phyloP scores from a whole-genome alignment of 225 moss, liverwort and hornwort species.

The Bryum argenteum region DNA sequence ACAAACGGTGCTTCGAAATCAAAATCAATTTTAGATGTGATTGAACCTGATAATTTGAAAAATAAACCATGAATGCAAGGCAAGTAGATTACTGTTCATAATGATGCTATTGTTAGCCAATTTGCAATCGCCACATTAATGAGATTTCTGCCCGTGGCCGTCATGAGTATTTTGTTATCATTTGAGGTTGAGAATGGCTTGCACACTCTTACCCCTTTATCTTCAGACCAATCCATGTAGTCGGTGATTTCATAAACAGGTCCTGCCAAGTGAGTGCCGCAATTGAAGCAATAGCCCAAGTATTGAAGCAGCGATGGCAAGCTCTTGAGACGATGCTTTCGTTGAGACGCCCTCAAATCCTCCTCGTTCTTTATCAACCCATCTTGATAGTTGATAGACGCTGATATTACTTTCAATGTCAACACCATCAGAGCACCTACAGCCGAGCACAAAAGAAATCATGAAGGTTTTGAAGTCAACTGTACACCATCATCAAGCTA shows the following conservation, averaged over 20 bases:
- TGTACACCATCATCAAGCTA: too few species aligned
- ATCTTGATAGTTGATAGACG: constrained; percentile 84
- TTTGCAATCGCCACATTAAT: too few species aligned
- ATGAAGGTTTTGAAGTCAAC: too few species aligned
- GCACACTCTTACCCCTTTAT: constrained; percentile 57
- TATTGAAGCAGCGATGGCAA: constrained; percentile 71
- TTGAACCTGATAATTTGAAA: too few species aligned
- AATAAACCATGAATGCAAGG: too few species aligned
- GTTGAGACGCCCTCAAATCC: constrained; percentile 61
- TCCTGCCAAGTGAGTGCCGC: constrained; percentile 94
- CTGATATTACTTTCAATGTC: constrained; percentile 82
- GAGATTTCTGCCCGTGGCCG: too few species aligned
- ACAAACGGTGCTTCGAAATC: too few species aligned
- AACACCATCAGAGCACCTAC: constrained; percentile 95
- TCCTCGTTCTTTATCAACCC: constrained; percentile 58
- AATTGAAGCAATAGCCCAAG: constrained; percentile 82
- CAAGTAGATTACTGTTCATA: too few species aligned
- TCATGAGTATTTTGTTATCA: too few species aligned
- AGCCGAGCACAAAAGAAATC: not conserved
- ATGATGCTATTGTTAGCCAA: too few species aligned
- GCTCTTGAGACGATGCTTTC: constrained; percentile 55
- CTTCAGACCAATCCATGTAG: constrained; percentile 81
- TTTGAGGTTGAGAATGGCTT: not conserved
- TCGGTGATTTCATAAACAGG: constrained; percentile 84
- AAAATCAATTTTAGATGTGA: too few species aligned